A percentile compares a stretch with the other conserved stretches of the same genome.
phyloP scores from a whole-genome alignment of 805 yeast genomes.

The Pichia insulana region DNA sequence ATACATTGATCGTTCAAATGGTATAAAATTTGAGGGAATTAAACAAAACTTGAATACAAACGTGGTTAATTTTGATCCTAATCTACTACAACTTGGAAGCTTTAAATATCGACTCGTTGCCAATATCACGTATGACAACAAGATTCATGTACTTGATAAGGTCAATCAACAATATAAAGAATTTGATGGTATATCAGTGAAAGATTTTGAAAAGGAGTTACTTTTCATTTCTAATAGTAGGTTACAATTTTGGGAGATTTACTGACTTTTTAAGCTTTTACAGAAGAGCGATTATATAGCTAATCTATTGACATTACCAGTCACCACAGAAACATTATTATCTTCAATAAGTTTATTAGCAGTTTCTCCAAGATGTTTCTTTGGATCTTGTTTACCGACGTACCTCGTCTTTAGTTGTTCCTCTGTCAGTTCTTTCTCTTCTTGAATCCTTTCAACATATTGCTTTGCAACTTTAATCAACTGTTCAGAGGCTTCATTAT shows the following conservation, averaged over 20 bases:
- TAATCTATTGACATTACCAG: slow-evolving; percentile 83
- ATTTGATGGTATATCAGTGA: slow-evolving; percentile 43
- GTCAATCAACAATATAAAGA: slow-evolving; percentile 46
- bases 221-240: slow-evolving; percentile 54
- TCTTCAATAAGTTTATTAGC: slow-evolving; percentile 83
- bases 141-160: slow-evolving; percentile 38
- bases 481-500: slow-evolving; percentile 60
- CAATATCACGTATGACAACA: slow-evolving; percentile 43
- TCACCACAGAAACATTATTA: slow-evolving; percentile 77
- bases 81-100: slow-evolving; percentile 21
- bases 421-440: slow-evolving; percentile 80
- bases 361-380: slow-evolving; percentile 88
- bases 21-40: slow-evolving; percentile 24
- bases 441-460: slow-evolving; percentile 83
- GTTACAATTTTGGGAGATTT: slow-evolving; percentile 56
- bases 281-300: slow-evolving; percentile 51
- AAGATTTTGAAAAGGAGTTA: slow-evolving; percentile 44
- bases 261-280: neutral
- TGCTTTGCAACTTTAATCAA: slow-evolving; percentile 87
- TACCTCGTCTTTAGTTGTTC: slow-evolving; percentile 91
- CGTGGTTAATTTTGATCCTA: slow-evolving; percentile 49
- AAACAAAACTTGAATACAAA: slow-evolving; percentile 44
- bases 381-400: slow-evolving; percentile 98
- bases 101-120: slow-evolving; percentile 36
- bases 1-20: slow-evolving; percentile 44